phyloP scores from a whole-genome alignment of 257 asterid species.

The Solanum tarapatanum region DNA sequence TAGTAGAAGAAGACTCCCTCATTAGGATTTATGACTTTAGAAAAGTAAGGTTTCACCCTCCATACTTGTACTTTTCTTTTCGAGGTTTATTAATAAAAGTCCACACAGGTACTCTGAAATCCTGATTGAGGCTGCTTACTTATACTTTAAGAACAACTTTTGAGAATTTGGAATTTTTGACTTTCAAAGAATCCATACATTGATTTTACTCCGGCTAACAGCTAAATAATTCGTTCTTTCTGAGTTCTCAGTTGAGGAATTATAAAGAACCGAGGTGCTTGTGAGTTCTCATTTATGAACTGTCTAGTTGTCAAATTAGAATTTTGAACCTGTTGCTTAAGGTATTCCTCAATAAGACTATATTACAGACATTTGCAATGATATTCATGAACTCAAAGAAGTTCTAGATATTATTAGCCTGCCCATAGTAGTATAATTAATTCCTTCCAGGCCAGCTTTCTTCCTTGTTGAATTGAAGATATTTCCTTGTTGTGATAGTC shows the following conservation, averaged over 20 bases:
- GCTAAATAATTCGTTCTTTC: background rate
- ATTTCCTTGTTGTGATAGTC: background rate
- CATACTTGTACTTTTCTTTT: background rate
- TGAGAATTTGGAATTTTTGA: background rate
- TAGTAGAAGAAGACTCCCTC: background rate
- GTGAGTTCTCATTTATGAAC: background rate
- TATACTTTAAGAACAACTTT: background rate
- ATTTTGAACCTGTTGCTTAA: background rate
- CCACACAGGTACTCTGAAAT: background rate
- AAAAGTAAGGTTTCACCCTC: background rate
- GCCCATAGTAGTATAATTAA: background rate
- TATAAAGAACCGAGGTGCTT: background rate
- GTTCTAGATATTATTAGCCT: background rate
- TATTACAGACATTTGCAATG: background rate
- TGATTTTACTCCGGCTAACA: background rate
- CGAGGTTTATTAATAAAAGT: background rate
- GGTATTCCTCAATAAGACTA: background rate
- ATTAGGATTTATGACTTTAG: background rate
- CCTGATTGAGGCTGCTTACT: background rate
- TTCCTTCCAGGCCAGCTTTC: background rate
- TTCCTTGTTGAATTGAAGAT: background rate
- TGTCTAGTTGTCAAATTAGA: background rate
- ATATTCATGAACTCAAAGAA: background rate
- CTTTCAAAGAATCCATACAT: background rate
- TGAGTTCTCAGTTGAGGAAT: background rate